phyloP scores from a whole-genome alignment of 106 monocot species.

The Agapanthus africanus region DNA sequence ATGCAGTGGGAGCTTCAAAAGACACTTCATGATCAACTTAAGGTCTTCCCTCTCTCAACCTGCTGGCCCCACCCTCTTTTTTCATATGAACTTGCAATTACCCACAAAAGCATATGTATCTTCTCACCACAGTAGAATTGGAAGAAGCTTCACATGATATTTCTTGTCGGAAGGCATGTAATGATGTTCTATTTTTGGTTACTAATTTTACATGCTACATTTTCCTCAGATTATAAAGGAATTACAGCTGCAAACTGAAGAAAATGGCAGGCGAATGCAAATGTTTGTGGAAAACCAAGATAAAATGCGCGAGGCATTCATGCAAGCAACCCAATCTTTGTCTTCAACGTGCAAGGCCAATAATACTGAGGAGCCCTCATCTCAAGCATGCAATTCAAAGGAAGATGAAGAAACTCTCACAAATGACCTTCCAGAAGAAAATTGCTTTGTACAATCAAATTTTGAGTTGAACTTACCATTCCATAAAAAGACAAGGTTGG shows the following conservation, averaged over 20 bases:
- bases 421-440: not conserved
- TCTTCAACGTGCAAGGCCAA: not conserved
- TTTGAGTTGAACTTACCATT: not conserved
- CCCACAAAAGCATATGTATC: not conserved
- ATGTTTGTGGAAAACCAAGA: conserved; percentile 10
- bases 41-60: not conserved
- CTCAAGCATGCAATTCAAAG: not conserved
- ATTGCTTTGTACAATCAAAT: not conserved
- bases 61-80: not conserved
- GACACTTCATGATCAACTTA: conserved; percentile 17
- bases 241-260: conserved; percentile 16
- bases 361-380: not conserved
- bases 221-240: not conserved
- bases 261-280: conserved; percentile 8
- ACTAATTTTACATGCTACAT: not conserved
- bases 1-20: conserved; percentile 20
- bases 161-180: not conserved
- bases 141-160: not conserved
- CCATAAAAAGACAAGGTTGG: conserved; percentile 1
- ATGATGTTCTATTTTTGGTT: not conserved
- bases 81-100: not conserved
- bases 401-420: not conserved
- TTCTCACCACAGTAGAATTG: not conserved
- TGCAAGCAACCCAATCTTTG: conserved; percentile 1
- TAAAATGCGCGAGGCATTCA: conserved; percentile 8